phyloP scores from a whole-genome alignment of 164 flowering plant genomes.

The Echeveria elegans region DNA sequence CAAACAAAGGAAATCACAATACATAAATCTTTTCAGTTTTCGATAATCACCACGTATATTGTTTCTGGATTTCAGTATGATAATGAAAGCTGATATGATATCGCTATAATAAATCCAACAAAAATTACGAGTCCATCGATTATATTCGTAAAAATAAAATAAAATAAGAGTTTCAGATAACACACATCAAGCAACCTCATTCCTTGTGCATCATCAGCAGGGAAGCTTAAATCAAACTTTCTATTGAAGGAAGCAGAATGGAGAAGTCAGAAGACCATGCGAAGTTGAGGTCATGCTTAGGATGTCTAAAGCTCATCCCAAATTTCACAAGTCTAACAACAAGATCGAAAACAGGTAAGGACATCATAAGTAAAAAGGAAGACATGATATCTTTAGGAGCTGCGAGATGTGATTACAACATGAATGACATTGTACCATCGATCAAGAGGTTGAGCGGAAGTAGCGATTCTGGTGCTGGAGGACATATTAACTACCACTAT shows the following conservation, averaged over 20 bases:
- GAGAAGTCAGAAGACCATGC: neutral
- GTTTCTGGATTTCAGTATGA: neutral
- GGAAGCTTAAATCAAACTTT: neutral
- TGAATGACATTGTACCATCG: neutral
- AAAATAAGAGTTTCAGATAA: neutral
- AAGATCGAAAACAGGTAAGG: neutral
- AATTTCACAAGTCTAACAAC: neutral
- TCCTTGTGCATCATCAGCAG: neutral
- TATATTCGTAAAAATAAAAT: neutral
- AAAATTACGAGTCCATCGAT: neutral
- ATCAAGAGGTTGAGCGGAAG: neutral
- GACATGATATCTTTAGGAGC: slow-evolving; percentile 1
- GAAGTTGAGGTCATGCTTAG: slow-evolving; percentile 2
- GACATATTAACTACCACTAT: no score
- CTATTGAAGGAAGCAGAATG: neutral
- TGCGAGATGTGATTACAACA: neutral
- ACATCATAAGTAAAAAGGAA: neutral
- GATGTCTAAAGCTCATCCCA: neutral
- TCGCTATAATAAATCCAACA: no score
- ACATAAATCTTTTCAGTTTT: no score
- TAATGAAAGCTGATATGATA: neutral
- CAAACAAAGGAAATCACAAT: neutral
- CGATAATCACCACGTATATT: neutral
- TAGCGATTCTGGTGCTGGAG: slow-evolving; percentile 1
- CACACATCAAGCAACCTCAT: neutral